Evolutionary conservation across 2,329 filamentous ascomycete genomes (phyloP), one percentile per base, ranked within the genome.

Genomic region (Colletotrichum graminicola): DNA sequence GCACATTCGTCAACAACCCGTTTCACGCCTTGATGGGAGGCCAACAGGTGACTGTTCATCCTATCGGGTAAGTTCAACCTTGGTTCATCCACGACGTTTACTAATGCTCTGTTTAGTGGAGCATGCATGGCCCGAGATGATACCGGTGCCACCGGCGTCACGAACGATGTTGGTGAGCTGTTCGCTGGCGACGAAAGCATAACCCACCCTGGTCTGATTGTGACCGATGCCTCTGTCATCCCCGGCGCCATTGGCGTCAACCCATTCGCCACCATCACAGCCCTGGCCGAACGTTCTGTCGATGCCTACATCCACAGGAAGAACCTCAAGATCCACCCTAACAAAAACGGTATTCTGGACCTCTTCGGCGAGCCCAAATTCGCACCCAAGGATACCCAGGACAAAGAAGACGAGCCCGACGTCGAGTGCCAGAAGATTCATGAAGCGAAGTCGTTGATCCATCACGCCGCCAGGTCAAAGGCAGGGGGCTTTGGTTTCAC

Each of bases 201-300:
- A 43, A 85, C 85, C 0, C 82, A 93, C 75, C 60, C 81, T 0
- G 90, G 90, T 0, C 82, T 93, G 2, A 83, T 92, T 23, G 87
- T 91, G 39, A 88, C 87, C 0, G 91, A 93, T 76, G 90, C 82
- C 11, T 84, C 90, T 3, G 80, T 89, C 0, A 86, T 93, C 21
- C 91, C 91, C 0, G 86, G 86, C 10, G 86, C 91, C 0, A 81
- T 93, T 2, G 86, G 90, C 18, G 89, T 90, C 3, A 93, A 93
- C 75, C 91, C 91, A 0, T 86, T 92, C 63, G 91, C 91, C 1
- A 93, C 91, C 1, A 93, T 93, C 73, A 87, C 90, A 0, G 91
- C 91, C 3, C 84, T 93, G 26, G 90, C 91, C 0, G 91, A 93
- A 79, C 83, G 91, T 12, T 87, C 88, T 0, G 85, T 92, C 8